Conservation (phyloP, 345 rosid genomes). For the Eucalyptus coolabah region DNA sequence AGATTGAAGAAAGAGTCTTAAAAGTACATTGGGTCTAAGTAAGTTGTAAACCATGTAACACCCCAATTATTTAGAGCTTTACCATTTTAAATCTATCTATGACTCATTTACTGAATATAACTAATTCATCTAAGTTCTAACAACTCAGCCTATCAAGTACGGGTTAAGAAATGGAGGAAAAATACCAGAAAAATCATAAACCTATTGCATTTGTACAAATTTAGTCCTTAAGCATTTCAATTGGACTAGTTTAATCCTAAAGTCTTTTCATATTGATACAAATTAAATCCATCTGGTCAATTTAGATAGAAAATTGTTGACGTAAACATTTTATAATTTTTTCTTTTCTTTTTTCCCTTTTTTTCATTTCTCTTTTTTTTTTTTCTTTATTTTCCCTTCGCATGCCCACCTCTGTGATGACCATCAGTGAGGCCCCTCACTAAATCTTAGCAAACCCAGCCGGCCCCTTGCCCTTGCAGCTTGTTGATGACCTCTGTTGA, state of each 20-base stretch:
- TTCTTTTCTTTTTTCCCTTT: too few relatives aligned
- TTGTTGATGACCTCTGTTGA: accelerated
- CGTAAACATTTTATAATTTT: too few relatives aligned
- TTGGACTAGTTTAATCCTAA: not conserved
- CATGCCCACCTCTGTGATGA: too few relatives aligned
- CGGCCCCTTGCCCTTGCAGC: too few relatives aligned
- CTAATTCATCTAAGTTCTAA: too few relatives aligned
- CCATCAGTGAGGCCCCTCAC: not conserved
- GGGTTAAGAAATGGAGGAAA: not conserved
- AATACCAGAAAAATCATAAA: not conserved
- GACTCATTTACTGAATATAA: too few relatives aligned
- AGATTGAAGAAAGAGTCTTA: not conserved
- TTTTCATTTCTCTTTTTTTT: too few relatives aligned
- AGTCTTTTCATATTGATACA: not conserved
- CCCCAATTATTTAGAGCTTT: not conserved
- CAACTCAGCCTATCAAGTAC: not conserved
- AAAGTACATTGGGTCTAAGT: not conserved
- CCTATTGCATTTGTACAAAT: too few relatives aligned
- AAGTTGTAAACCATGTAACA: not conserved
- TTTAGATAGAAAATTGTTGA: too few relatives aligned
- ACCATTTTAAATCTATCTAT: not conserved
- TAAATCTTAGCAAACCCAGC: not conserved
- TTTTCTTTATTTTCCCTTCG: too few relatives aligned
- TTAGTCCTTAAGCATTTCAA: not conserved
- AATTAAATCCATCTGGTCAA: too few relatives aligned